phyloP scores from a whole-genome alignment of 83 land plant genomes.

The Picea abies region DNA sequence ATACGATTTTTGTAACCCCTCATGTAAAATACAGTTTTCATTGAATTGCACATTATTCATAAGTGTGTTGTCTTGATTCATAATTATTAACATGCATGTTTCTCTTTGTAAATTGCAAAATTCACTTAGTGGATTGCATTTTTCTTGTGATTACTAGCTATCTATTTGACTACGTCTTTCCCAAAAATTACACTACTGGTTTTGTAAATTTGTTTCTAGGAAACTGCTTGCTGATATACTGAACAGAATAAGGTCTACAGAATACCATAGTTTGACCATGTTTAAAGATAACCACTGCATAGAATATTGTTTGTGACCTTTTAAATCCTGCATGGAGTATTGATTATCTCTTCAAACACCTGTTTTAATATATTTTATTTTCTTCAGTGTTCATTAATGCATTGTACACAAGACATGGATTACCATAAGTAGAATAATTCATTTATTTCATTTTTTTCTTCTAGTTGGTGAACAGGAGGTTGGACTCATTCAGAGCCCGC shows the following conservation, averaged over 20 bases:
- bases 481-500: slow-evolving; percentile 84
- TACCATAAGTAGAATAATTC: neutral
- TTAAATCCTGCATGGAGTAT: neutral
- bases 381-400: neutral
- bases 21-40: neutral
- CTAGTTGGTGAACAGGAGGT: slow-evolving; percentile 88
- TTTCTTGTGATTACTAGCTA: neutral
- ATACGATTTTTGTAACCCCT: neutral
- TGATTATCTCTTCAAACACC: neutral
- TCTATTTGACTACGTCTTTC: neutral
- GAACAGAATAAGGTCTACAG: too few relatives aligned
- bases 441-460: slow-evolving; percentile 3
- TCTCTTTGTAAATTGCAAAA: neutral
- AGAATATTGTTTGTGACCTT: neutral
- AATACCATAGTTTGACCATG: neutral
- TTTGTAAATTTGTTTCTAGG: neutral
- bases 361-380: neutral
- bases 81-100: neutral
- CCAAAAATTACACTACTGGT: neutral
- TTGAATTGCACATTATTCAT: neutral
- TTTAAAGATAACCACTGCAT: neutral
- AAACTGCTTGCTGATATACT: too few relatives aligned
- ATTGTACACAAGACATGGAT: slow-evolving; percentile 5
- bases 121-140: neutral
- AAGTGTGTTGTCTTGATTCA: neutral